These are phyloP conservation scores for Ophiostoma sp. DNA, from an alignment of 2,329 filamentous ascomycete species.

Conservation along the genomic window DNA sequence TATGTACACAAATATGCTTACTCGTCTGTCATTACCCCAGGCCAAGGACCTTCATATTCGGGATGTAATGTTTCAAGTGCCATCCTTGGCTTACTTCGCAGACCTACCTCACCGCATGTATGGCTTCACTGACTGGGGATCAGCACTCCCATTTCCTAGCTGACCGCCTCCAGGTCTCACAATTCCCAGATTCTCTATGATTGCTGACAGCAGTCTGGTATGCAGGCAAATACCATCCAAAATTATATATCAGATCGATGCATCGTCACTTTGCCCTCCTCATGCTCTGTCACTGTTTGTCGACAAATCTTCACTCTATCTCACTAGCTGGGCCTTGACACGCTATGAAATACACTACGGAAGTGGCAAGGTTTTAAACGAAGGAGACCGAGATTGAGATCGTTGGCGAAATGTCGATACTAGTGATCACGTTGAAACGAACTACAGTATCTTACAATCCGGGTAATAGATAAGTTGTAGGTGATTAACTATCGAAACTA, in stretches of 20 bases:
- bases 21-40: neutral
- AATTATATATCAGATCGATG: neutral
- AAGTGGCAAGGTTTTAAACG: neutral
- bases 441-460: neutral
- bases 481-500: neutral
- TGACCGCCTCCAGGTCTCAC: neutral
- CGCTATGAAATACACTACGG: neutral
- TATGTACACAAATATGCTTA: neutral
- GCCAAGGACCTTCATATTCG: neutral
- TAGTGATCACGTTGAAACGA: neutral
- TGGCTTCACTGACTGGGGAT: neutral
- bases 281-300: too few species aligned
- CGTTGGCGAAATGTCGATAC: neutral
- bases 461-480: neutral
- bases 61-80: neutral
- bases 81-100: neutral
- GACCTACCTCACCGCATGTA: neutral
- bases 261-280: neutral
- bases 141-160: neutral
- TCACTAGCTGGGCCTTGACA: neutral
- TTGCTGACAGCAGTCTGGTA: neutral
- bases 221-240: neutral
- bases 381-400: constrained; percentile 8
- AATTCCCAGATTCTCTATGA: neutral
- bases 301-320: too few species aligned